phyloP scores from a whole-genome alignment of 192 early-diverging fungal genomes.

The Lobulomyces angularis region DNA sequence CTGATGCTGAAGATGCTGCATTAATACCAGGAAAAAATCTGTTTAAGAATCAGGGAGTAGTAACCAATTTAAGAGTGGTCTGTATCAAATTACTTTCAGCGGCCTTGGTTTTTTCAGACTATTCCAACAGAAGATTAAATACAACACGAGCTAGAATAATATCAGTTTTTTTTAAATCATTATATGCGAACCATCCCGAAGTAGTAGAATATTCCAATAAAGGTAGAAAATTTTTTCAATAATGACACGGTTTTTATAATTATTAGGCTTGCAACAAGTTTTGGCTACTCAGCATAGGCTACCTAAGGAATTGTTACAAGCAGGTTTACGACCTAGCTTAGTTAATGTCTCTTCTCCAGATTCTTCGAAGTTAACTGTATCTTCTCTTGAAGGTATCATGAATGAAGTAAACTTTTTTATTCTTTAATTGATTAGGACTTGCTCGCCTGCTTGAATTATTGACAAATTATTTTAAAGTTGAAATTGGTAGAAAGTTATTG shows the following conservation, averaged over 20 bases:
- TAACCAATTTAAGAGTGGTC: conserved; percentile 81
- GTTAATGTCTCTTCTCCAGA: conserved; percentile 92
- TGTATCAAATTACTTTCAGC: conserved; percentile 93
- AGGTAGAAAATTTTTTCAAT: conserved; percentile 21
- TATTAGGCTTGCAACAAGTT: conserved; percentile 59
- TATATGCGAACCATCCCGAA: conserved; percentile 88
- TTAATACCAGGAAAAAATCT: conserved; percentile 70
- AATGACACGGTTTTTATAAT: not conserved
- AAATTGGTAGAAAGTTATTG: conserved; percentile 94
- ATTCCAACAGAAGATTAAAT: conserved; percentile 59
- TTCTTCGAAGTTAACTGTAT: conserved; percentile 82
- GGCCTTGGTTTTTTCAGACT: conserved; percentile 82
- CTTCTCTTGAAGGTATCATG: conserved; percentile 86
- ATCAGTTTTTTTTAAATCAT: conserved; percentile 95
- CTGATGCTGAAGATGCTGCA: conserved; percentile 96
- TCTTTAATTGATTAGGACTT: too few species aligned
- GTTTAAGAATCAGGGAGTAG: conserved; percentile 65
- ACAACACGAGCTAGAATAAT: conserved; percentile 79
- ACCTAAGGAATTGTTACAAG: conserved; percentile 87
- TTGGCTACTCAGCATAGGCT: conserved; percentile 72
- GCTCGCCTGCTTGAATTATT: conserved; percentile 84
- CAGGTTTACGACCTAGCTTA: conserved; percentile 89
- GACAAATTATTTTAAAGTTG: conserved; percentile 96
- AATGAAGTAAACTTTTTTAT: too few species aligned
- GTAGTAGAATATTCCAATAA: conserved; percentile 90